These are phyloP conservation scores for Iris macrosiphon DNA, from an alignment of 106 monocot genomes.

Conservation along the genomic window DNA sequence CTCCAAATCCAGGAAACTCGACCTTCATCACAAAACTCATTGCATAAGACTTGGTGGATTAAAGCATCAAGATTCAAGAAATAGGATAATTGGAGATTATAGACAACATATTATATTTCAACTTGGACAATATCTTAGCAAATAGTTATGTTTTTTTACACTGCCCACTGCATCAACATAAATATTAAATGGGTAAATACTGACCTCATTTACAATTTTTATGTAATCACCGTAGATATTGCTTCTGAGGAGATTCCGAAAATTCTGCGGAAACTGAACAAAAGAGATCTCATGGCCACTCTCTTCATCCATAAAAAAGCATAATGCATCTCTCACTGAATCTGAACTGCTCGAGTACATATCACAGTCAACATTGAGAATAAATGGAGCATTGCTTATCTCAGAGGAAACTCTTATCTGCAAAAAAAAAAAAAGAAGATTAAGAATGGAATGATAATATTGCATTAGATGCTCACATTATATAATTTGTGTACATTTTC, in stretches of 20 bases:
- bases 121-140: too few relatives aligned
- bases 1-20: slow-evolving; percentile 34
- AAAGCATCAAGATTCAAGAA: background rate
- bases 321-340: slow-evolving; percentile 22
- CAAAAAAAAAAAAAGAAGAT: background rate
- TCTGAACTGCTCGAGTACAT: slow-evolving; percentile 33
- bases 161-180: too few relatives aligned
- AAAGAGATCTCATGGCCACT: slow-evolving; percentile 19
- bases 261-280: slow-evolving; percentile 35
- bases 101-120: too few relatives aligned
- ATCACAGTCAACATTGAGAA: slow-evolving; percentile 47
- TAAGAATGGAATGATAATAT: background rate
- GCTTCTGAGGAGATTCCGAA: slow-evolving; percentile 6
- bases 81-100: too few relatives aligned
- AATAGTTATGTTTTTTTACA: too few relatives aligned
- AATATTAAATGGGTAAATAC: background rate
- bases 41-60: background rate
- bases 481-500: too few relatives aligned
- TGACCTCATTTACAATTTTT: slow-evolving; percentile 8
- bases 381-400: slow-evolving; percentile 32
- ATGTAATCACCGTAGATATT: slow-evolving; percentile 7
- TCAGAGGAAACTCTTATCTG: slow-evolving; percentile 38
- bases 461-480: too few relatives aligned
- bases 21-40: slow-evolving; percentile 22
- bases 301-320: slow-evolving; percentile 36